Evolutionary conservation across 768 basidiomycete species (phyloP).

Genomic region (Termitomyces sp.): DNA sequence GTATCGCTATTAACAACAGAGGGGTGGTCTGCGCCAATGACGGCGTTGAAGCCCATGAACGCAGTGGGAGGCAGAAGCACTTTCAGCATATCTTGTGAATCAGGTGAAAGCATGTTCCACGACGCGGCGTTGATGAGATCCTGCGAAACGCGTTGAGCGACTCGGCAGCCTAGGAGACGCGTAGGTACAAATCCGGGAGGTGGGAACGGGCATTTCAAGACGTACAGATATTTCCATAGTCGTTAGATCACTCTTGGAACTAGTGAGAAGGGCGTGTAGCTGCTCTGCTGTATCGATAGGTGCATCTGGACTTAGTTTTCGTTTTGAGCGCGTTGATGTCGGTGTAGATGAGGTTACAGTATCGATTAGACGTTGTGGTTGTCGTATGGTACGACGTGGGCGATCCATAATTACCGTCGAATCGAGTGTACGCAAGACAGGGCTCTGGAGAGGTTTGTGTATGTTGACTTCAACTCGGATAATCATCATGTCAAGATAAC

Average conservation of each 20-base stretch:
- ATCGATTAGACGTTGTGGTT: conserved; percentile 5
- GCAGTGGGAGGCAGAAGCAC: conserved; percentile 42
- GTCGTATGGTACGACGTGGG: conserved; percentile 14
- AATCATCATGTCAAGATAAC: no score
- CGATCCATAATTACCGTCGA: conserved; percentile 11
- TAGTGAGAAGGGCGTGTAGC: conserved; percentile 9
- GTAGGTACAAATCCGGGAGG: conserved; percentile 7
- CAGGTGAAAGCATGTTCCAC: conserved; percentile 40
- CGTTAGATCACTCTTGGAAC: conserved; percentile 8
- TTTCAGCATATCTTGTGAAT: conserved; percentile 29
- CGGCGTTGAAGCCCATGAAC: conserved; percentile 26
- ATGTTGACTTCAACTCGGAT: not conserved
- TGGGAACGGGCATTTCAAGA: conserved; percentile 8
- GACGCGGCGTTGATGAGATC: conserved; percentile 40
- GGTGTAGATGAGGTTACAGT: not conserved
- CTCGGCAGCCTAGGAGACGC: conserved; percentile 9
- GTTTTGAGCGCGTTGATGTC: conserved; percentile 6
- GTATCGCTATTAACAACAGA: conserved; percentile 15
- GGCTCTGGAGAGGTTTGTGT: not conserved
- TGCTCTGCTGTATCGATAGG: conserved; percentile 5
- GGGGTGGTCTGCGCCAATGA: conserved; percentile 33
- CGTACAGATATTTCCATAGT: conserved; percentile 45
- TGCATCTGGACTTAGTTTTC: conserved; percentile 7
- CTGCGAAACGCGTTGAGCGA: conserved; percentile 28
- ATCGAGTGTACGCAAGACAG: not conserved